Percentiles rank a stretch among this genome's conserved stretches.
phyloP scores from a whole-genome alignment of 306 rosid species.

The Quercus variabilis region DNA sequence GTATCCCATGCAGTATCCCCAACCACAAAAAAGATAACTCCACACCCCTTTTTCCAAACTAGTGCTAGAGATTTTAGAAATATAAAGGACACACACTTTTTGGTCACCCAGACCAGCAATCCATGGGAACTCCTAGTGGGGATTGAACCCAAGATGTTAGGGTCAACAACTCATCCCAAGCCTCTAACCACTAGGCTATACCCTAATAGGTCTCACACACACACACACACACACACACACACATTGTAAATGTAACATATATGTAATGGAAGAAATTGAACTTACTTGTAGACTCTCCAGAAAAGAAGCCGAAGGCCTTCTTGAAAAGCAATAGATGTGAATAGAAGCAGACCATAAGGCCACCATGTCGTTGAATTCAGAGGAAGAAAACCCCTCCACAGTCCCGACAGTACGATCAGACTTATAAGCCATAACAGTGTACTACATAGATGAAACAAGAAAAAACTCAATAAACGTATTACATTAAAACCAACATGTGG shows the following conservation, averaged over 20 bases:
- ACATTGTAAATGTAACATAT: too few relatives aligned
- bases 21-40: not conserved
- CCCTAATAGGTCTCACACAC: too few relatives aligned
- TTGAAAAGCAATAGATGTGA: conserved; percentile 80
- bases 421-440: conserved; percentile 87
- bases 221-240: too few relatives aligned
- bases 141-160: too few relatives aligned
- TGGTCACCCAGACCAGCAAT: too few relatives aligned
- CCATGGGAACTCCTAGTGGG: too few relatives aligned
- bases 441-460: conserved; percentile 33
- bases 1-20: not conserved
- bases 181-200: too few relatives aligned
- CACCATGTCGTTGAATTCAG: conserved; percentile 53
- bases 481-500: not conserved
- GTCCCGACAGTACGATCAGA: conserved; percentile 70
- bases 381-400: conserved; percentile 90
- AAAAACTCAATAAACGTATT: not conserved
- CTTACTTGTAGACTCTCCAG: conserved; percentile 80
- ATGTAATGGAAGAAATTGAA: not conserved
- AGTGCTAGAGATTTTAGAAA: not conserved
- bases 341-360: conserved; percentile 67
- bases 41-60: not conserved
- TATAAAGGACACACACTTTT: not conserved
- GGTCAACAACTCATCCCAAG: too few relatives aligned
- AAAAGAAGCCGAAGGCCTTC: conserved; percentile 79